Evolutionary conservation across 129 eudicot genomes (phyloP), one percentile per base, ranked within the genome.

Genomic region (Solidago caesia): DNA sequence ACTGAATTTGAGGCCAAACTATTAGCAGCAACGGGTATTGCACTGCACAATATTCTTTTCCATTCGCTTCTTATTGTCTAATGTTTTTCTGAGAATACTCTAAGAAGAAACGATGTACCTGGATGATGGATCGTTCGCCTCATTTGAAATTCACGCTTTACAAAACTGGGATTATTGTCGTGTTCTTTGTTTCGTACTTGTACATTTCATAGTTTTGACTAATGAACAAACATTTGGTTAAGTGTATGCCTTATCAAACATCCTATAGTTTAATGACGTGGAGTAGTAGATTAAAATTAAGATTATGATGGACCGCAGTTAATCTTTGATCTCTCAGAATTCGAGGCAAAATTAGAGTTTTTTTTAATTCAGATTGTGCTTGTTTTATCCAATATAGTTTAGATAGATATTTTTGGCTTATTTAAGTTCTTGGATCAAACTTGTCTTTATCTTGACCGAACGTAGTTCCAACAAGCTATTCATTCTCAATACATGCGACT

Each of bases 1-100:
- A 66, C 56, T 53, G 64, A 42, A 15, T 64, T 64, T 41, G 67
- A 55, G 57, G 73, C 44, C 79, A 26, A 7, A 59, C 39, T 61
- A 61, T 10, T 44, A 65, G 65, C 73, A 65, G 64, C 10, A 41
- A n/a, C 64, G 25, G 11, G 65, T 56, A 65, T 43, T 27, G 26
- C 48, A 52, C 21, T 51, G n/a, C 56, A 68, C 64, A 33, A 6
- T 3, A 49, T 49, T 49, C 58, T 29, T 69, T 53, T 44, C 59
- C 45, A 68, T 68, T 68, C 46, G 26, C 10, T 27, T 44, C 60
- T 21, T 46, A 48, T 63, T 42, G 29, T 64, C 60, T 8, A 48
- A 49, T 4, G 61, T 60, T 69, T 27, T 6, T 21, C 21, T 26
- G 25, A 47, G 12, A 68, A 68, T 68, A 58, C 64, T 15, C 12